Base-by-base conservation (phyloP, 2,329 filamentous ascomycete species). In the Microsporum audouinii region DNA sequence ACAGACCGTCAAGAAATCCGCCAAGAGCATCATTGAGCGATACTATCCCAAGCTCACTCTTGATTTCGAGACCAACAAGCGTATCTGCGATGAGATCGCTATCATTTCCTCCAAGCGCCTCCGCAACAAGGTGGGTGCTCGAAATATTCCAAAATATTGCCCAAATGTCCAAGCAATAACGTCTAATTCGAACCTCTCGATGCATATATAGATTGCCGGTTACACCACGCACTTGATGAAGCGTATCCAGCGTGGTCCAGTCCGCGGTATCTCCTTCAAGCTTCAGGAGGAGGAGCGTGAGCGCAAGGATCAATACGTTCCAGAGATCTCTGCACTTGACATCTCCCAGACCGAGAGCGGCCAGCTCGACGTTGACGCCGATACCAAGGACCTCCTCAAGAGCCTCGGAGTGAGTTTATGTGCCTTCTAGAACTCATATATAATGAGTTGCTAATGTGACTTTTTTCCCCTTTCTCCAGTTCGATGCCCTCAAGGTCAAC, bases 231-330 rank as follows among this genome's bases (percentile, higher is more conserved):
- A 95, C 78, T 79, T 95, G 80, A 99, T 99, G 95, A 97, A 97
- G 88, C 94, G 94, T 81, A 99, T 99, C 73, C 94, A 97, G 85
- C 91, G 94, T 79, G 94, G 94, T 69, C 94, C 94, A 69, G 94
- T 99, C 80, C 95, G 94, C 74, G 94, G 94, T 84, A 99, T 99
- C 82, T 99, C 95, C 80, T 99, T 99, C 91, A 99, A 99, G 87
- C 89, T 99, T 65, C 94, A 99, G 83, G 94, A 99, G 84, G 94
- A 99, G 84, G 94, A 99, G 88, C 90, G 94, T 85, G 94, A 99
- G 84, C 88, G 94, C 79, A 99, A 99, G 89, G 94, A 99, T 84
- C 94, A 99, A 84, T 99, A 96, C 84, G 94, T 99, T 69, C 94
- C 94, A 75, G 94, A 99, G 82, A 84, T 99, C 72, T 99, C 95